Conservation (phyloP, 768 basidiomycete species). For the Lanmaoa rubissima region DNA sequence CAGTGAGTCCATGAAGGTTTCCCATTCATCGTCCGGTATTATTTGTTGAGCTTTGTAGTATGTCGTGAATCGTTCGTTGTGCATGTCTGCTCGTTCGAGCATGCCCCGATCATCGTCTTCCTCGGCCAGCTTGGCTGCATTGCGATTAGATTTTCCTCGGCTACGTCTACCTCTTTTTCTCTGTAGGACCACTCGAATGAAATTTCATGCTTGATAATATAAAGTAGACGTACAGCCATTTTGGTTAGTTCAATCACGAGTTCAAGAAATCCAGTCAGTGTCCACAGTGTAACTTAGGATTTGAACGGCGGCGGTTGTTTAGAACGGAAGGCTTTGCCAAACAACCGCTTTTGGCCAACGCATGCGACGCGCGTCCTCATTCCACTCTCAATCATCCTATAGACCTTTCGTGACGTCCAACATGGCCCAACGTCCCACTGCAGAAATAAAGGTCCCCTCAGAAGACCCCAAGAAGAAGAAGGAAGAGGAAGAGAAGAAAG, state of each 20-base stretch:
- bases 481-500: conserved; percentile 39
- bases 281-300: background rate
- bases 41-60: conserved; percentile 80
- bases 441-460: conserved; percentile 61
- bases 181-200: background rate
- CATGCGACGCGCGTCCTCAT: conserved; percentile 33
- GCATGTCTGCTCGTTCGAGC: conserved; percentile 62
- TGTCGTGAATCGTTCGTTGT: conserved; percentile 61
- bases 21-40: conserved; percentile 79
- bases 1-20: conserved; percentile 60
- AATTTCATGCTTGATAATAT: background rate
- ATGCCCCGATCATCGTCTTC: conserved; percentile 44
- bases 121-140: conserved; percentile 10
- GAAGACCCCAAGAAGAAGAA: conserved; percentile 77
- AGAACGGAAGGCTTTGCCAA: conserved; percentile 33
- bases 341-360: conserved; percentile 27
- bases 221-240: conserved; percentile 19
- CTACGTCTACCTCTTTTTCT: conserved; percentile 19
- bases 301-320: conserved; percentile 24
- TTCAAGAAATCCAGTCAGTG: background rate
- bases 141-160: conserved; percentile 11
- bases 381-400: background rate
- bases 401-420: conserved; percentile 11
- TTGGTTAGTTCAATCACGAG: background rate
- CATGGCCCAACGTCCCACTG: conserved; percentile 62